Conservation (phyloP, 306 rosid species). For the Lathyrus aphaca region DNA sequence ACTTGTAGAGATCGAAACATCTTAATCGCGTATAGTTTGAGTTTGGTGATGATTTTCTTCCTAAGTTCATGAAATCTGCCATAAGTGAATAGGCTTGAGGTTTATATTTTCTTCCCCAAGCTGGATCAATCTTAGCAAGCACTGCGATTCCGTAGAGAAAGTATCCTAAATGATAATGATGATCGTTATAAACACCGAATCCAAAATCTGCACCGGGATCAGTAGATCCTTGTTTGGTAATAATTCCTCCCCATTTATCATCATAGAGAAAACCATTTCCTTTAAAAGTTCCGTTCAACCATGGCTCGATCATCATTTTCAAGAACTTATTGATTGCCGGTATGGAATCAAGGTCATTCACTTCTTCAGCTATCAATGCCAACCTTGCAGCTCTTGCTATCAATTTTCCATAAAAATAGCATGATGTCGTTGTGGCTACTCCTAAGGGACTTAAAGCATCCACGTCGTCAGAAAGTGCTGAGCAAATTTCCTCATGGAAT, state of each 20-base stretch:
- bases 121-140: conserved; percentile 79
- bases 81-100: conserved; percentile 72
- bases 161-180: conserved; percentile 78
- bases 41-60: conserved; percentile 39
- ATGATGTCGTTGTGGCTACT: conserved; percentile 54
- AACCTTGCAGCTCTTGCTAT: conserved; percentile 84
- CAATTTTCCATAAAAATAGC: conserved; percentile 71
- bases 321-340: conserved; percentile 55
- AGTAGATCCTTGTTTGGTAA: conserved; percentile 70
- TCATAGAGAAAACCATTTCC: conserved; percentile 85
- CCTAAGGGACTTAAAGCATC: conserved; percentile 44
- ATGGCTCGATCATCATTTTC: conserved; percentile 72
- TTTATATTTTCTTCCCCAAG: conserved; percentile 73
- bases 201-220: conserved; percentile 76
- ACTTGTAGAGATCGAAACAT: conserved; percentile 67
- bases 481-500: conserved; percentile 51
- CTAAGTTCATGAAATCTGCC: conserved; percentile 66
- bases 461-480: conserved; percentile 67
- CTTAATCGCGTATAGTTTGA: conserved; percentile 62
- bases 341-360: conserved; percentile 52
- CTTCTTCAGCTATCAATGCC: conserved; percentile 88
- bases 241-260: conserved; percentile 77
- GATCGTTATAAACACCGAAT: conserved; percentile 80
- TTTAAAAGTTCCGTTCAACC: conserved; percentile 72
- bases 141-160: conserved; percentile 80